Evolutionary conservation across 1,284 basidiomycete species (phyloP).

Genomic region (Heterobasidion annosum): DNA sequence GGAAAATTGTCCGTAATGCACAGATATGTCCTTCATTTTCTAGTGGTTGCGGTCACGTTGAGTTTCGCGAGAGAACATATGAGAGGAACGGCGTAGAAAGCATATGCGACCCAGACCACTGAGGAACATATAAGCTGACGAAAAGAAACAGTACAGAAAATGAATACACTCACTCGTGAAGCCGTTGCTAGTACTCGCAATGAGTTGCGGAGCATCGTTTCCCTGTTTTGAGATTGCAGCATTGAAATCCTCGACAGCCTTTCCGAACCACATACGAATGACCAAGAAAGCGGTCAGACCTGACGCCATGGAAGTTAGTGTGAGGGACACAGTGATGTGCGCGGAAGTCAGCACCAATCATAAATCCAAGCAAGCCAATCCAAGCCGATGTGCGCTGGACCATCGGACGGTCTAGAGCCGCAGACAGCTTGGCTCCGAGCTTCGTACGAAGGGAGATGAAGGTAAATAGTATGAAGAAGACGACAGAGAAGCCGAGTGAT

Average conservation of each 20-base stretch:
- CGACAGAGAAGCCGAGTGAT: conserved; percentile 45
- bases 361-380: conserved; percentile 66
- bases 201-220: conserved; percentile 42
- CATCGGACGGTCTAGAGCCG: conserved; percentile 44
- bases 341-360: conserved; percentile 39
- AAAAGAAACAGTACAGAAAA: not conserved
- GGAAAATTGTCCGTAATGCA: not conserved
- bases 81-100: conserved; percentile 64
- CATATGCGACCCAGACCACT: conserved; percentile 75
- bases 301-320: conserved; percentile 14
- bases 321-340: no score
- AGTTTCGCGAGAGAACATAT: conserved; percentile 64
- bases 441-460: conserved; percentile 58
- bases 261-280: conserved; percentile 74
- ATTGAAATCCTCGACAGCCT: conserved; percentile 72
- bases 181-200: conserved; percentile 59
- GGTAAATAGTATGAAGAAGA: conserved; percentile 63
- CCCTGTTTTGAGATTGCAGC: conserved; percentile 43
- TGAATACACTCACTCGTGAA: conserved; percentile 55
- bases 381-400: conserved; percentile 58
- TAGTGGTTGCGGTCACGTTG: conserved; percentile 33
- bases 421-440: conserved; percentile 44
- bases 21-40: conserved; percentile 13
- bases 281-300: conserved; percentile 66
- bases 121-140: conserved; percentile 3